Conservation (phyloP, 179 eudicot species). For the Corrigiola litoralis region DNA sequence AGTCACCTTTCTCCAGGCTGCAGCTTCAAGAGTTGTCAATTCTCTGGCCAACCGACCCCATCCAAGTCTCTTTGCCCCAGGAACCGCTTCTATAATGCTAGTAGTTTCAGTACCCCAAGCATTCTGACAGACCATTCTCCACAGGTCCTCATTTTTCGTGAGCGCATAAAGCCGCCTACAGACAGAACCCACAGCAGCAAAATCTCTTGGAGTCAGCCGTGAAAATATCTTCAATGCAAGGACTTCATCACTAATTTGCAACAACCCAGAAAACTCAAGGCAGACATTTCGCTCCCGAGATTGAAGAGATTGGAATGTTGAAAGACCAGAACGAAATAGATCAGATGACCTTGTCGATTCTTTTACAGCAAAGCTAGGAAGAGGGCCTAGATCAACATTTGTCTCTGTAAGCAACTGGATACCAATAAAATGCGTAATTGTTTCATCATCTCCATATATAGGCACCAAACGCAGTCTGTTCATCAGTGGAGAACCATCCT, state of each 20-base stretch:
- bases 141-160: slow-evolving; percentile 78
- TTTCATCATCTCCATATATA: slow-evolving; percentile 80
- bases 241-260: slow-evolving; percentile 84
- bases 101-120: slow-evolving; percentile 98
- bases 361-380: slow-evolving; percentile 51
- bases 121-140: slow-evolving; percentile 94
- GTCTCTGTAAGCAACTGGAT: slow-evolving; percentile 75
- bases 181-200: slow-evolving; percentile 86
- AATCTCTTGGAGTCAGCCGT: slow-evolving; percentile 74
- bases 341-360: slow-evolving; percentile 44
- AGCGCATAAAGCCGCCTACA: slow-evolving; percentile 60
- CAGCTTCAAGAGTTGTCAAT: slow-evolving; percentile 92
- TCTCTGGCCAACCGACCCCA: slow-evolving; percentile 94
- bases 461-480: slow-evolving; percentile 81
- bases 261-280: slow-evolving; percentile 64
- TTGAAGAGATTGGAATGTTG: slow-evolving; percentile 30
- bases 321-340: slow-evolving; percentile 47
- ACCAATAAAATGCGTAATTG: slow-evolving; percentile 77
- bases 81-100: slow-evolving; percentile 72
- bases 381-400: slow-evolving; percentile 74
- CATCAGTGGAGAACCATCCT: slow-evolving; percentile 91
- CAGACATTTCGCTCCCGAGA: slow-evolving; percentile 34
- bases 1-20: slow-evolving; percentile 80
- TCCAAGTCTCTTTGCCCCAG: slow-evolving; percentile 83
- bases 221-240: slow-evolving; percentile 66